A percentile compares a stretch with the other conserved stretches of the same genome.
Evolutionary conservation across 805 yeast genomes (phyloP).

Genomic region (Candida pseudofarinosa): DNA sequence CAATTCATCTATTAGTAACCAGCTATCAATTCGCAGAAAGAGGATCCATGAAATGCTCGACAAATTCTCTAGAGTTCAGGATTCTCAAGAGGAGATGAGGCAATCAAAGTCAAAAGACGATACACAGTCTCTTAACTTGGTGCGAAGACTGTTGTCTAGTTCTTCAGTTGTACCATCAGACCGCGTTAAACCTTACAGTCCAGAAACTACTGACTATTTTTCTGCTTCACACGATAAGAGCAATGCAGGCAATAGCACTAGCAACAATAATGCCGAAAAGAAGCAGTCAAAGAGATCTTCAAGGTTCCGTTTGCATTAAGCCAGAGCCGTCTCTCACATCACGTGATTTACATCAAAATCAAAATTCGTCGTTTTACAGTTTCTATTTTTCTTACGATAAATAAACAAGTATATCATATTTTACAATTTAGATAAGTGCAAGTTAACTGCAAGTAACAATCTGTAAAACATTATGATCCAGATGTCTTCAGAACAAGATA

Average conservation of each 20-base stretch:
- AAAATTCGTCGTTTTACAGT: slow-evolving; percentile 5
- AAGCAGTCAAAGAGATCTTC: background rate
- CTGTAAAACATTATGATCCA: slow-evolving; percentile 1
- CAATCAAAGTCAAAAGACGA: background rate
- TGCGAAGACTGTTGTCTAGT: background rate
- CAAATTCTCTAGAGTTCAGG: slow-evolving; percentile 33
- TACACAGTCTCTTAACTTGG: background rate
- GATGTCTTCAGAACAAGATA: background rate
- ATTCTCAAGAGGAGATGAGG: slow-evolving; percentile 21
- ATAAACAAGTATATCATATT: background rate
- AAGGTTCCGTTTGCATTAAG: slow-evolving; percentile 3
- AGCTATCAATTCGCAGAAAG: slow-evolving; percentile 34
- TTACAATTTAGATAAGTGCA: slow-evolving; percentile 10
- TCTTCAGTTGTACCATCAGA: background rate
- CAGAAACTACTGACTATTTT: slow-evolving; percentile 1
- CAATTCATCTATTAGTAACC: slow-evolving; percentile 17
- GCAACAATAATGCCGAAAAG: background rate
- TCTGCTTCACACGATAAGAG: background rate
- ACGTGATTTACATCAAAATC: background rate
- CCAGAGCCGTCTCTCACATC: background rate
- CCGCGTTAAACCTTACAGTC: background rate
- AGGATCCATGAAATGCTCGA: slow-evolving; percentile 40
- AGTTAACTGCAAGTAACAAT: slow-evolving; percentile 1
- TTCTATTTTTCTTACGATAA: slow-evolving; percentile 1
- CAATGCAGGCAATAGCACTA: background rate